Percentiles rank a stretch among this genome's conserved stretches.
Evolutionary conservation across 169 alveolate species (phyloP).

Genomic region (Eimeria acervulina): DNA sequence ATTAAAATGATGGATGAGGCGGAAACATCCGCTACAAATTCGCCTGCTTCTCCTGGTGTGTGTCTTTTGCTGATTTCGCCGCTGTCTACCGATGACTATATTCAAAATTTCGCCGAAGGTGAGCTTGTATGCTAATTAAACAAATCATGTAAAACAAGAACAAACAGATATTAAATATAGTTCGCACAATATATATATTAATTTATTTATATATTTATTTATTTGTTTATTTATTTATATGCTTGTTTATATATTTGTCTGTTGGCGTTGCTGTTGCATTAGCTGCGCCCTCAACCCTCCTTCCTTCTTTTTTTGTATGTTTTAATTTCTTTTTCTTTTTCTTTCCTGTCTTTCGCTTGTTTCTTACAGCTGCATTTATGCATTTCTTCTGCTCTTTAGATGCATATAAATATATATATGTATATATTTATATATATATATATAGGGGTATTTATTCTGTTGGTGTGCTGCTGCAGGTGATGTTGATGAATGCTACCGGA

Average conservation of each 20-base stretch:
- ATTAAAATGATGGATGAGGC: not conserved
- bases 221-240: no score
- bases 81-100: not conserved
- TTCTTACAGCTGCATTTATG: no score
- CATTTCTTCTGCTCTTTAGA: no score
- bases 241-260: no score
- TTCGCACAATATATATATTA: slow-evolving; percentile 91
- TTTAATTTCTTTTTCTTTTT: no score
- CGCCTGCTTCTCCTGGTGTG: not conserved
- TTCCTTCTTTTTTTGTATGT: no score
- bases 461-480: slow-evolving; percentile 18
- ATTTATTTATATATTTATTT: not conserved
- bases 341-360: no score
- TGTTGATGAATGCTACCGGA: not conserved
- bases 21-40: not conserved
- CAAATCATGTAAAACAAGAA: slow-evolving; percentile 91
- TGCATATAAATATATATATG: no score
- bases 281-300: no score
- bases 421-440: no score
- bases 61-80: slow-evolving; percentile 4
- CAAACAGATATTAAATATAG: slow-evolving; percentile 97
- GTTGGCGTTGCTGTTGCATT: not conserved
- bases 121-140: not conserved
- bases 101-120: slow-evolving; percentile 30
- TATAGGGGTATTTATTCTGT: no score